Evolutionary conservation across 495 filamentous ascomycete species (phyloP), one percentile per base, ranked within the genome.

Genomic region (Talaromyces liani): DNA sequence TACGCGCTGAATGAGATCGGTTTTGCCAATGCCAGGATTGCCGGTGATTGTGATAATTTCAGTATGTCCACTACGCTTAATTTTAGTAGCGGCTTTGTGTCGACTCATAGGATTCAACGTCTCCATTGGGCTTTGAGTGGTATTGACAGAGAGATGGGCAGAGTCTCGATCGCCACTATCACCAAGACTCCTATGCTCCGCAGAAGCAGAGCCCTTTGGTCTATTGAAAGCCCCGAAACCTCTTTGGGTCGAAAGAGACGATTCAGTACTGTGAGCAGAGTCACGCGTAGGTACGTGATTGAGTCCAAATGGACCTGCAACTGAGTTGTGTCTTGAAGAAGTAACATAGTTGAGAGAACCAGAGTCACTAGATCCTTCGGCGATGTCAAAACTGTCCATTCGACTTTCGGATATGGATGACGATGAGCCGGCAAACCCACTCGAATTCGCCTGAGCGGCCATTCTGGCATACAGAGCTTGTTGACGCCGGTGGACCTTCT

Each of bases 1-100:
- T 9, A 92, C 84, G 29, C 86, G 88, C 68, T 92, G 91, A 24
- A 94, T 80, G 7, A 97, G 82, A 65, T 86, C 88, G 29, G 90
- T 91, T 72, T 97, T 97, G 12, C 92, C 92, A 27, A 92, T 79
- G 0, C 92, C 92, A 36, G 88, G 86, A 39, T 83, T 80, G 8
- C 91, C 92, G 58, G 85, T 84, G 39, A 97, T 87, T 16, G 85
- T 83, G 55, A 95, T 84, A 22, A 97, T 83, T 68, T 96, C 91
- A 67, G 88, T 92, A 22, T 86, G 81, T 7, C 86, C 88, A 62
- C 82, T 83, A 54, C 85, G 81, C 55, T 87, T 84, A 62, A 86
- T 78, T 66, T 88, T 92, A 34, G 83, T 72, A 16, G 68, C 71
- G 57, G 71, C 65, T 62, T 80, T 81, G 5, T 77, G 67, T 63